phyloP scores from a whole-genome alignment of 345 rosid species.

The Eutrema japonicum region DNA sequence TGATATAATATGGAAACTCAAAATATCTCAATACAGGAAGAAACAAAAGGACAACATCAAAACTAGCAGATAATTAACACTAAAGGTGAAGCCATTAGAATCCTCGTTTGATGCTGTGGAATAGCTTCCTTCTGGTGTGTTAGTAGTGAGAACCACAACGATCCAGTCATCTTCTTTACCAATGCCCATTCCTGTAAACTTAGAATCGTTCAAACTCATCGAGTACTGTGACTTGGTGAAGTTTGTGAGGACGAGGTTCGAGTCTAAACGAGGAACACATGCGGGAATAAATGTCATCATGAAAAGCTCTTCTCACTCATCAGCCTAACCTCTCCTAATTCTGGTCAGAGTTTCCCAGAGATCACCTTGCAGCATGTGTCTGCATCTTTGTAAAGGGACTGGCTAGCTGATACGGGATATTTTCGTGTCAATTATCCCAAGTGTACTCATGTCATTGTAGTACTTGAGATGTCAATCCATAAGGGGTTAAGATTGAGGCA shows the following conservation, averaged over 20 bases:
- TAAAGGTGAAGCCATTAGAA: conserved; percentile 42
- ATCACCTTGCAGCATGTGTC: too few relatives aligned
- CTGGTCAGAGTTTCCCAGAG: too few relatives aligned
- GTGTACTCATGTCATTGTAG: too few relatives aligned
- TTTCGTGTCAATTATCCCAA: too few relatives aligned
- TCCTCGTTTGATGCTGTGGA: conserved; percentile 18
- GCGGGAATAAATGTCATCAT: conserved; percentile 58
- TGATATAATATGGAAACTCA: neutral
- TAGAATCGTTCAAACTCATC: conserved; percentile 57
- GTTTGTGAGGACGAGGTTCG: conserved; percentile 68
- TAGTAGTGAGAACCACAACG: conserved; percentile 77
- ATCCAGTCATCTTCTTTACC: conserved; percentile 82
- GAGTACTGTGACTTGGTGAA: conserved; percentile 77
- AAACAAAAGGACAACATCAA: conserved; percentile 46
- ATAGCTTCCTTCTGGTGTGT: conserved; percentile 71
- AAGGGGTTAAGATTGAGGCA: too few relatives aligned
- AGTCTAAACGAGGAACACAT: conserved; percentile 73
- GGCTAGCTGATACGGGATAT: too few relatives aligned
- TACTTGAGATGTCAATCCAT: too few relatives aligned
- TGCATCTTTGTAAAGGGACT: too few relatives aligned
- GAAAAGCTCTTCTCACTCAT: too few relatives aligned
- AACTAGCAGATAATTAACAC: conserved; percentile 43
- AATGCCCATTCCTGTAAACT: conserved; percentile 71
- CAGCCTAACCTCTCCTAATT: too few relatives aligned
- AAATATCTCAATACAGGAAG: conserved; percentile 33